Conservation (phyloP, 495 filamentous ascomycete genomes). For the Penicillium manginii region DNA sequence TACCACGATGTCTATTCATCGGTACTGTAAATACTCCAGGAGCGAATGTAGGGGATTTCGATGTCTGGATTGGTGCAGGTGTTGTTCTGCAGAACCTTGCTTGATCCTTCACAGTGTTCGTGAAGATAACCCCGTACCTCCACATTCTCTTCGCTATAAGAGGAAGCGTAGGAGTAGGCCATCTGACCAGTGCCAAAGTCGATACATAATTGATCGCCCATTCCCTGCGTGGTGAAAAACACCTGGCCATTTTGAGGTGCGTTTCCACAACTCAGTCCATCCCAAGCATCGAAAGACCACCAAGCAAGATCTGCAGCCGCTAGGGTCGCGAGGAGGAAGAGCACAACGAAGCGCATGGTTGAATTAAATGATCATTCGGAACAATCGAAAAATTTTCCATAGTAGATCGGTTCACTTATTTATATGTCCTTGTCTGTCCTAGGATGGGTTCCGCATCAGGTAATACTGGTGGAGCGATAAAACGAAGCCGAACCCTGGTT, state of each 20-base stretch:
- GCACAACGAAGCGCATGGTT: constrained; percentile 1
- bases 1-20: neutral
- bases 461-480: neutral
- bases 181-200: constrained; percentile 2
- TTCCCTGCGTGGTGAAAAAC: constrained; percentile 8
- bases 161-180: constrained; percentile 8
- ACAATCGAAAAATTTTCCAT: neutral
- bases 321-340: constrained; percentile 4
- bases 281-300: constrained; percentile 18
- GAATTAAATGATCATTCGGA: neutral
- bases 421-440: constrained; percentile 3
- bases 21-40: neutral
- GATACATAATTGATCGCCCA: constrained; percentile 2
- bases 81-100: constrained; percentile 5
- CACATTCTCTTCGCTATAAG: neutral
- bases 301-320: constrained; percentile 5
- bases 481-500: neutral
- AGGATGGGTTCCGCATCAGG: constrained; percentile 4
- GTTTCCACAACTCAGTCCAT: constrained; percentile 14
- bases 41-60: constrained; percentile 7
- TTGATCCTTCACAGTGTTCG: constrained; percentile 14
- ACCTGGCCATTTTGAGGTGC: constrained; percentile 11
- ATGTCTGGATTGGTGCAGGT: constrained; percentile 14
- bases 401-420: neutral
- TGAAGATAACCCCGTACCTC: constrained; percentile 5